A percentile compares a stretch with the other conserved stretches of the same genome.
Conservation (phyloP, 345 rosid species). For the Camelina hispida region DNA sequence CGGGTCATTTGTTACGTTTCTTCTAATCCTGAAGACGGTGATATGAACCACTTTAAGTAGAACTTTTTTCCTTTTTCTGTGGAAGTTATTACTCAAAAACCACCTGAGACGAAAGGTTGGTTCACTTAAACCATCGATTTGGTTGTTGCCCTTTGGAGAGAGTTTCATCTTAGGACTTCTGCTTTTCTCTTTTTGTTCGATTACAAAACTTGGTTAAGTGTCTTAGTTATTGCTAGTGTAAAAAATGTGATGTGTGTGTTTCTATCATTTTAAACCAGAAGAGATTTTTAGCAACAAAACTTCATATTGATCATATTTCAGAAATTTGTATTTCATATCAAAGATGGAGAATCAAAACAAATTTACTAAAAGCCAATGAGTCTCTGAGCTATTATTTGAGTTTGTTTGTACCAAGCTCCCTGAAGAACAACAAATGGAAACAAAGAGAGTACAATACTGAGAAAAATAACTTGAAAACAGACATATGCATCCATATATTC, state of each 20-base stretch:
- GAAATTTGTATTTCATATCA: background rate
- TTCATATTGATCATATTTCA: background rate
- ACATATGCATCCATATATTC: slow-evolving; percentile 3
- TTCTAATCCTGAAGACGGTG: no score
- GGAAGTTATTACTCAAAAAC: no score
- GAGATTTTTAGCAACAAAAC: background rate
- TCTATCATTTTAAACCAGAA: background rate
- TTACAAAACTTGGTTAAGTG: background rate
- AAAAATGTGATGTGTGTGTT: background rate
- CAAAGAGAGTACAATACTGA: background rate
- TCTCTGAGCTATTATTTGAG: slow-evolving; percentile 20
- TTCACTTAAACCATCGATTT: no score
- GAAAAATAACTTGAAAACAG: slow-evolving; percentile 2
- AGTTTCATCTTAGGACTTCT: slow-evolving; percentile 17
- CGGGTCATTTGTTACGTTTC: no score
- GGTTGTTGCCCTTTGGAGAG: background rate
- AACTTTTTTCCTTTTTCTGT: no score
- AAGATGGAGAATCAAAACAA: slow-evolving; percentile 17
- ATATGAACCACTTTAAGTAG: no score
- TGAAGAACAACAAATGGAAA: slow-evolving; percentile 10
- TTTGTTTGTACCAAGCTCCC: slow-evolving; percentile 7
- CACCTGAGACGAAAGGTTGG: no score
- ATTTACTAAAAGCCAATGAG: slow-evolving; percentile 27
- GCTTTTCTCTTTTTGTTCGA: background rate
- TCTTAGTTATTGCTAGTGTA: slow-evolving; percentile 7